phyloP scores from a whole-genome alignment of 257 asterid genomes.

The Fraxinus anomala region DNA sequence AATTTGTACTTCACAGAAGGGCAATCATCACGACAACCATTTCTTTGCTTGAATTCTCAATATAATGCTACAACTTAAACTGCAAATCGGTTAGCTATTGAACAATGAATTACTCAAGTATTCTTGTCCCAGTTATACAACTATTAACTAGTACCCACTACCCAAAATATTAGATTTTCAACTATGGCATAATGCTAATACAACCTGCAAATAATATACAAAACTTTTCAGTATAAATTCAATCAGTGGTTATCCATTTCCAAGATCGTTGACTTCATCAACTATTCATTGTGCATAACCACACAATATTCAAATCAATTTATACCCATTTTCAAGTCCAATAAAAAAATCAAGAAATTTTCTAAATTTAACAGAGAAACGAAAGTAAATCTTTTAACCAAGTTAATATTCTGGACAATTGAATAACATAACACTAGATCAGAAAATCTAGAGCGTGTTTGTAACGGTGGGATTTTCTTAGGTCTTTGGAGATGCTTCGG shows the following conservation, averaged over 20 bases:
- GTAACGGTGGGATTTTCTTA: constrained; percentile 63
- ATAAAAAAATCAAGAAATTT: not conserved
- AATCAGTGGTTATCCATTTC: not conserved
- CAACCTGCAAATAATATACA: not conserved
- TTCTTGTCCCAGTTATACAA: not conserved
- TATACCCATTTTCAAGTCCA: not conserved
- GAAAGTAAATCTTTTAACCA: not conserved
- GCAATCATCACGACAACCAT: not conserved
- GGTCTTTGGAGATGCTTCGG: constrained; percentile 74
- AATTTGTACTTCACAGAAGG: not conserved
- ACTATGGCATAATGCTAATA: not conserved
- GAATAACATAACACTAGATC: not conserved
- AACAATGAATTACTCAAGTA: not conserved
- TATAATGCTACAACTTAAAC: not conserved
- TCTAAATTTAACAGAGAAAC: not conserved
- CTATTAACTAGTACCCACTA: not conserved
- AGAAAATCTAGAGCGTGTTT: constrained; percentile 94
- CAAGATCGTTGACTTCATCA: not conserved
- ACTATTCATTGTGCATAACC: not conserved
- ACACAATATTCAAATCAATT: not conserved
- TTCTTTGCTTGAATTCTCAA: not conserved
- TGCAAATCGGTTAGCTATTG: not conserved
- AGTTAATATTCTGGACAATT: constrained; percentile 1
- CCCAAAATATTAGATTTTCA: not conserved
- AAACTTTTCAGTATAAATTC: not conserved